Evolutionary conservation across 2,329 filamentous ascomycete species (phyloP), one percentile per base, ranked within the genome.

Genomic region (Diaporthe citrichinensis): DNA sequence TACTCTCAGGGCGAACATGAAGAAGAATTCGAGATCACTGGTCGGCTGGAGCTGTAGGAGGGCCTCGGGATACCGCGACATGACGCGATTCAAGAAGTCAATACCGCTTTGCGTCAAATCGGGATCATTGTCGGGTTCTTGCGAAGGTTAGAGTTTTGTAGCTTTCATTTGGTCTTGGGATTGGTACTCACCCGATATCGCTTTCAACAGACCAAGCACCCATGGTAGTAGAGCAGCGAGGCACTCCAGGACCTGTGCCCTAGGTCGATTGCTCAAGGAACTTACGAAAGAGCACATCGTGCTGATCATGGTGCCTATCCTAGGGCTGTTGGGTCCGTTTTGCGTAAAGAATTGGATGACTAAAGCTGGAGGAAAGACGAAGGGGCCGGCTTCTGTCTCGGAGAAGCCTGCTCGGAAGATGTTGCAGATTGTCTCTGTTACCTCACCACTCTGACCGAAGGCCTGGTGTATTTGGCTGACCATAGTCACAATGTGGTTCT

Each of bases 331-430:
- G n/a, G 89, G 85, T 51, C 89, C 84, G 1, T 84, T 86, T 31
- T 92, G 89, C 4, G 89, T 87, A 62, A 97, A 87, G 81, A 94
- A 93, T 57, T 91, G 87, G 15, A 92, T 90, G n/a, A 94, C 90
- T 77, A 91, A 87, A 0, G 88, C 85, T 0, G 93, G 88, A 3
- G 92, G 89, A 76, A 97, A 91, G 12, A 96, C 94, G 79, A 97
- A 96, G 0, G 94, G 93, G 0, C 94, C 94, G 4, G 93, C 90
- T 36, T 92, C 90, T 0, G 88, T 89, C 82, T 97, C 95, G 1
- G 92, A 92, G 80, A 96, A 96, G 0, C 95, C 95, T 28, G 92
- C 90, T 55, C 92, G 91, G 68, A 96, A 87, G 65, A 96, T 90
- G 74, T 88, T 88, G 83, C 94, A 97, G 46, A 93, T 91, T 5